phyloP scores from a whole-genome alignment of 2,329 filamentous ascomycete genomes.

The Cladosporium velox region DNA sequence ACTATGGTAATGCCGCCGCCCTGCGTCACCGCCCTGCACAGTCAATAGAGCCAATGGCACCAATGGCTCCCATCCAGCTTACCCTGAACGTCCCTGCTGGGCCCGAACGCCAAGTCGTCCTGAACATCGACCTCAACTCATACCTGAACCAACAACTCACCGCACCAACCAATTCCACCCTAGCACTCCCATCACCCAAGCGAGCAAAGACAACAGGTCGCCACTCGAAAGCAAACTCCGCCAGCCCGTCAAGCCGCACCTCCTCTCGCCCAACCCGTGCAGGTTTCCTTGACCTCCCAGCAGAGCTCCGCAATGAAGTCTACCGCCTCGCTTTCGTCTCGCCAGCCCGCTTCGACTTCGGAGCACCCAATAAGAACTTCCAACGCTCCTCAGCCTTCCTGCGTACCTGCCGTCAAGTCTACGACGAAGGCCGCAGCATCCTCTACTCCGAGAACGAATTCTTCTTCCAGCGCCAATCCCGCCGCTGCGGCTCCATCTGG shows the following conservation, averaged over 20 bases:
- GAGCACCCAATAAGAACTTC: slow-evolving; percentile 39
- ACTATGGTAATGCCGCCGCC: slow-evolving; percentile 20
- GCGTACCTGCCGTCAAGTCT: slow-evolving; percentile 48
- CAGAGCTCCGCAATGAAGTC: slow-evolving; percentile 51
- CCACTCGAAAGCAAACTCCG: background rate
- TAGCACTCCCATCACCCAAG: slow-evolving; percentile 9
- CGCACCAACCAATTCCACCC: background rate
- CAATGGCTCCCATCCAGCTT: slow-evolving; percentile 39
- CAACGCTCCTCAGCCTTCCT: slow-evolving; percentile 48
- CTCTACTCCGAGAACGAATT: slow-evolving; percentile 56
- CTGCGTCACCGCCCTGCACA: slow-evolving; percentile 9
- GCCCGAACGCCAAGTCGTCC: slow-evolving; percentile 48
- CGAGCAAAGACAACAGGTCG: background rate
- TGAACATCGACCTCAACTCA: slow-evolving; percentile 29
- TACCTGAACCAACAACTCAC: slow-evolving; percentile 7
- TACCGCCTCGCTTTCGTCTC: slow-evolving; percentile 48
- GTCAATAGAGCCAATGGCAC: slow-evolving; percentile 22
- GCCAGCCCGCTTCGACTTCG: slow-evolving; percentile 40
- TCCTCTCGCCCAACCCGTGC: background rate
- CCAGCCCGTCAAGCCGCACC: background rate
- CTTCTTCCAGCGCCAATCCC: slow-evolving; percentile 44
- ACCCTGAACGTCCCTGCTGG: slow-evolving; percentile 51
- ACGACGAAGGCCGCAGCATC: slow-evolving; percentile 48
- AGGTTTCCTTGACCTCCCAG: slow-evolving; percentile 42
- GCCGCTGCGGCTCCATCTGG: slow-evolving; percentile 42